phyloP scores from a whole-genome alignment of 768 basidiomycete genomes.

The Leucocoprinus birnbaumii region DNA sequence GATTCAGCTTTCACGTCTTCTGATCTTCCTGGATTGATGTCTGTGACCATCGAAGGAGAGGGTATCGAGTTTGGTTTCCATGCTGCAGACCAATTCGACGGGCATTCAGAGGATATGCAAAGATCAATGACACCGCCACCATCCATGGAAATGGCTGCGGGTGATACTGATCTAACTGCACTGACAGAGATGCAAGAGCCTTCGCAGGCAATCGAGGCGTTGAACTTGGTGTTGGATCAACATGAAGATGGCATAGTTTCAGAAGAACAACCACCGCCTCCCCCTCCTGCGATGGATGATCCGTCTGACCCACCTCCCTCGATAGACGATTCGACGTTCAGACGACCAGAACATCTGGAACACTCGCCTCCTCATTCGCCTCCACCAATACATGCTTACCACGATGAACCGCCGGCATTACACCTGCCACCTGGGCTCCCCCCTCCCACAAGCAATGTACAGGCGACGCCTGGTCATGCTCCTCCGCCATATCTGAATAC shows the following conservation, averaged over 20 bases:
- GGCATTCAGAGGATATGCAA: constrained; percentile 67
- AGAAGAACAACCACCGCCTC: constrained; percentile 50
- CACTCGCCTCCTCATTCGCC: constrained; percentile 30
- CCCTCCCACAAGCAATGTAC: constrained; percentile 21
- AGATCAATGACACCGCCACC: constrained; percentile 71
- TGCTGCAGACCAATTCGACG: constrained; percentile 75
- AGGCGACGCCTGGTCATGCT: constrained; percentile 52
- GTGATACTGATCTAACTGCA: constrained; percentile 67
- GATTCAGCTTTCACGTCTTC: constrained; percentile 4
- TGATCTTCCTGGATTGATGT: constrained; percentile 31
- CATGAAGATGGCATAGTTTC: constrained; percentile 34
- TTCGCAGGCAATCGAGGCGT: constrained; percentile 46
- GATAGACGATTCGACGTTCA: constrained; percentile 73
- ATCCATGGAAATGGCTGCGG: constrained; percentile 69
- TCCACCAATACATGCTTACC: constrained; percentile 27
- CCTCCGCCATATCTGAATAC: constrained; percentile 77
- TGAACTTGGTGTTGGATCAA: constrained; percentile 58
- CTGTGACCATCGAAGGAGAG: constrained; percentile 59
- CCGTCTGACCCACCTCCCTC: constrained; percentile 87
- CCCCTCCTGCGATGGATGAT: constrained; percentile 83
- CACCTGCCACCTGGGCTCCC: constrained; percentile 23
- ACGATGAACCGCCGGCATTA: constrained; percentile 12
- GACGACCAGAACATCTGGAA: constrained; percentile 39
- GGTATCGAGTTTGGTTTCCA: constrained; percentile 76
- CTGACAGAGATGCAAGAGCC: constrained; percentile 57